A percentile compares a stretch with the other conserved stretches of the same genome.
Conservation (phyloP, 306 rosid genomes). For the Alnus rubra region DNA sequence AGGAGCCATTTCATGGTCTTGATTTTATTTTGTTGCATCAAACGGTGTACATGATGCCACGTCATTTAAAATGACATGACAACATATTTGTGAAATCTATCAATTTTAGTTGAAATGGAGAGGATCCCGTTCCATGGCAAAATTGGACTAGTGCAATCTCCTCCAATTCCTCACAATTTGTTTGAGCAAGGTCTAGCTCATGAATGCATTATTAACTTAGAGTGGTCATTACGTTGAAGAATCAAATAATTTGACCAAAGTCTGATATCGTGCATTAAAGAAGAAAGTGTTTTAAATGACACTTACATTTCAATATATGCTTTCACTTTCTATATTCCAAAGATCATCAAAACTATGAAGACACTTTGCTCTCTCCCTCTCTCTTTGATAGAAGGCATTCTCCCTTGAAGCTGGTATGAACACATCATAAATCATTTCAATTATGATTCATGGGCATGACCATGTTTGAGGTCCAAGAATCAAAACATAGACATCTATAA, state of each 20-base stretch:
- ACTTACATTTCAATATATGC: not conserved
- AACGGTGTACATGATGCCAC: no score
- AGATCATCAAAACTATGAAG: not conserved
- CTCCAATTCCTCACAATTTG: not conserved
- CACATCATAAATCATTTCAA: not conserved
- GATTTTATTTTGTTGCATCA: no score
- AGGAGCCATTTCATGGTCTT: no score
- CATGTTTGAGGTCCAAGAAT: not conserved
- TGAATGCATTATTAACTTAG: not conserved
- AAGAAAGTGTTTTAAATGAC: not conserved
- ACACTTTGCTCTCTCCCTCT: not conserved
- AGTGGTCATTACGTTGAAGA: not conserved
- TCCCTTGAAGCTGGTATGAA: not conserved
- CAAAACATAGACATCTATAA: not conserved
- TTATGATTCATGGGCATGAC: not conserved
- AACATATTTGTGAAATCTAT: no score
- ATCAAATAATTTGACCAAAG: not conserved
- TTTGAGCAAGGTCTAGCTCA: not conserved
- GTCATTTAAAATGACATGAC: no score
- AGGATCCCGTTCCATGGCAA: not conserved
- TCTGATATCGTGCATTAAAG: not conserved
- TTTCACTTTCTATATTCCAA: not conserved
- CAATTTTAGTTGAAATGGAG: no score
- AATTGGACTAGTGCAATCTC: constrained; percentile 3
- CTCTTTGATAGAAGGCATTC: not conserved